Evolutionary conservation across 2,329 filamentous ascomycete species (phyloP).

Genomic region (Colletotrichum tropicale): DNA sequence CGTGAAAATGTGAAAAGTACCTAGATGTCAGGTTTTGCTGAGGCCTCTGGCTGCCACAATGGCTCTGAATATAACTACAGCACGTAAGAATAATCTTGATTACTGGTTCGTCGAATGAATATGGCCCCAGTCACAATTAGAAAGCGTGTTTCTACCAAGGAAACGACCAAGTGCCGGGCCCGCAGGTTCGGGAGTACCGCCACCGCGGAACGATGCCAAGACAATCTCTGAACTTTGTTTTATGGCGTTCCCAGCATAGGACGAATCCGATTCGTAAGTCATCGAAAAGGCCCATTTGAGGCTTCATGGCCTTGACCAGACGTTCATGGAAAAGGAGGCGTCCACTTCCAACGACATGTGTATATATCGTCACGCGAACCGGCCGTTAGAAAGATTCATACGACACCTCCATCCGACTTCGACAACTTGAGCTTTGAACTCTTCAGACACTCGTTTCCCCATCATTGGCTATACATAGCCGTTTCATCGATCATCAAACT

Average conservation of each 20-base stretch:
- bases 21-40: not conserved
- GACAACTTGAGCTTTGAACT: not conserved
- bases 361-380: not conserved
- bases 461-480: not conserved
- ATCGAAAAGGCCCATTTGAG: not conserved
- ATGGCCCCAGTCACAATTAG: not conserved
- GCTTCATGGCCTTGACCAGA: not conserved
- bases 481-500: not conserved
- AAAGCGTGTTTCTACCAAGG: not conserved
- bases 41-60: not conserved
- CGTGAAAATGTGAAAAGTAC: rapidly evolving
- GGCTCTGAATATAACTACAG: not conserved
- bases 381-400: rapidly evolving
- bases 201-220: not conserved
- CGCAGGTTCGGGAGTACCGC: not conserved
- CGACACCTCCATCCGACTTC: not conserved
- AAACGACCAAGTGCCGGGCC: not conserved
- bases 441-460: not conserved
- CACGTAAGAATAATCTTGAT: not conserved
- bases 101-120: not conserved
- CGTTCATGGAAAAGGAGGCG: not conserved
- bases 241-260: not conserved
- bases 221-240: not conserved
- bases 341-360: not conserved
- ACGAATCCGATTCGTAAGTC: not conserved